phyloP scores from a whole-genome alignment of 495 filamentous ascomycete genomes.

The Halenospora varia region DNA sequence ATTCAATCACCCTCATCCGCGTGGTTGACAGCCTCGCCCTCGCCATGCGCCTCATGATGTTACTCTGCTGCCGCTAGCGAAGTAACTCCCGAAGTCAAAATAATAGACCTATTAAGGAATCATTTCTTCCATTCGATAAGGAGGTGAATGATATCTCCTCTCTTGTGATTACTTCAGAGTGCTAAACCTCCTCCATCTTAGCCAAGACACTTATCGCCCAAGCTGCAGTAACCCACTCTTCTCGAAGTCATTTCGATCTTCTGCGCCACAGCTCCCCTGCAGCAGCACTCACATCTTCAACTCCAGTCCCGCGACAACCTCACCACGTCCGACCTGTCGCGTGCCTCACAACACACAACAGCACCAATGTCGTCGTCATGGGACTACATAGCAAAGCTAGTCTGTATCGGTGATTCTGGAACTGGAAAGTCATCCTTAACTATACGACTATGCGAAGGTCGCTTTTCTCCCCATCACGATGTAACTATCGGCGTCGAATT shows the following conservation, averaged over 20 bases:
- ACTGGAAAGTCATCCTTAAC: constrained; percentile 89
- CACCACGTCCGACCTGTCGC: constrained; percentile 6
- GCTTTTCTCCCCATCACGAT: constrained; percentile 88
- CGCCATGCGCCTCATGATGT: background rate
- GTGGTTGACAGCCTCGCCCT: background rate
- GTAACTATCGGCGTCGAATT: constrained; percentile 99
- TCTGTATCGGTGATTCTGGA: constrained; percentile 93
- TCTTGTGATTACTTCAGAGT: no score
- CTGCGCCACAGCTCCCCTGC: background rate
- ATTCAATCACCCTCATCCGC: background rate
- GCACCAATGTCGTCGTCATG: constrained; percentile 49
- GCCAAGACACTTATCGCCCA: background rate
- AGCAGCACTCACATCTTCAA: background rate
- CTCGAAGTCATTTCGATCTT: background rate
- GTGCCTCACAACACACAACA: constrained; percentile 6
- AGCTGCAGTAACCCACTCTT: background rate
- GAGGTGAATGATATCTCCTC: no score
- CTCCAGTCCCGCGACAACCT: background rate
- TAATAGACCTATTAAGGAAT: no score
- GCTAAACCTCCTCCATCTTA: background rate
- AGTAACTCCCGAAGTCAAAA: background rate
- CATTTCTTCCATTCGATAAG: background rate
- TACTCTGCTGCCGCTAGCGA: background rate
- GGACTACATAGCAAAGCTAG: constrained; percentile 98
- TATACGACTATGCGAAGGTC: constrained; percentile 94